phyloP scores from a whole-genome alignment of 2,329 filamentous ascomycete genomes.

The Dactylellina parvicollis region DNA sequence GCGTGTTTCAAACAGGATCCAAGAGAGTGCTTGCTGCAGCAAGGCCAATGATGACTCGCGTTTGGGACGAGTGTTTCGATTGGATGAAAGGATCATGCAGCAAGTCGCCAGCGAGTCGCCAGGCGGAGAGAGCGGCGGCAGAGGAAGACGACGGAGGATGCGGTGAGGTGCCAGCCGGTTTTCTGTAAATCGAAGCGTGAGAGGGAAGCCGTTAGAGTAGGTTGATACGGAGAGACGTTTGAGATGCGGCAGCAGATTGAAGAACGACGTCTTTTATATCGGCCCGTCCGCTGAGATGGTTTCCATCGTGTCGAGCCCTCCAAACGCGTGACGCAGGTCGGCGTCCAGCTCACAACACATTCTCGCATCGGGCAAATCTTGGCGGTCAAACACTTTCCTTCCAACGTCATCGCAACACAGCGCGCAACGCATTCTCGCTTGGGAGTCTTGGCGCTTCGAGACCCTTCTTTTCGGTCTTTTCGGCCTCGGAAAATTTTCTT shows the following conservation, averaged over 20 bases:
- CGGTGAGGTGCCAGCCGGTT: no score
- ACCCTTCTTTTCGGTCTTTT: conserved; percentile 18
- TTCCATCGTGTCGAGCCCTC: no score
- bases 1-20: conserved; percentile 48
- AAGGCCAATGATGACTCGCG: conserved; percentile 31
- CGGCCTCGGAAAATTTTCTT: conserved; percentile 36
- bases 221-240: no score
- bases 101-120: no score
- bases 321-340: conserved; percentile 28
- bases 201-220: neutral
- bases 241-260: neutral
- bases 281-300: neutral
- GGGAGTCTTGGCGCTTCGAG: conserved; percentile 33
- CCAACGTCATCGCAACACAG: conserved; percentile 31
- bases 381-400: neutral
- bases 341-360: conserved; percentile 34
- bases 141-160: no score
- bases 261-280: neutral
- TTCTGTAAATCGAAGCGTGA: no score
- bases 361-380: neutral
- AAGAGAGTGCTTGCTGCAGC: conserved; percentile 1
- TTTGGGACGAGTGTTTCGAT: conserved; percentile 11
- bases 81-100: conserved; percentile 3
- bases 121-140: no score
- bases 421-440: conserved; percentile 6